phyloP scores from a whole-genome alignment of 1,284 basidiomycete species.

The Malassezia caprae region DNA sequence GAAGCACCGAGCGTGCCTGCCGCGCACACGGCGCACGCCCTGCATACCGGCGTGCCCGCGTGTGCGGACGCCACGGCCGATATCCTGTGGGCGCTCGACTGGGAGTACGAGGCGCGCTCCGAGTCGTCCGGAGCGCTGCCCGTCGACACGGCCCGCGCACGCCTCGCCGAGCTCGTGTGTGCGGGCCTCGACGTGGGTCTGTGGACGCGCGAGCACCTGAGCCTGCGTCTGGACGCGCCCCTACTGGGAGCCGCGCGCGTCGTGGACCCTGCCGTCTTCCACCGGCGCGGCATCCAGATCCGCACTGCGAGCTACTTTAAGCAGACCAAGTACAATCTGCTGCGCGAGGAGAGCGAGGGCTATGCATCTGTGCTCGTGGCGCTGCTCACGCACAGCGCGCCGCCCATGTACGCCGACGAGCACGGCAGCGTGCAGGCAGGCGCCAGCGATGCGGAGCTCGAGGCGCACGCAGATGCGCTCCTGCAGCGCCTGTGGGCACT shows the following conservation, averaged over 20 bases:
- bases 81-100: slow-evolving; percentile 34
- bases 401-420: slow-evolving; percentile 53
- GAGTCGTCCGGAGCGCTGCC: slow-evolving; percentile 15
- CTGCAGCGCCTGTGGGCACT: slow-evolving; percentile 39
- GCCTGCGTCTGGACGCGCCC: slow-evolving; percentile 25
- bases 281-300: slow-evolving; percentile 33
- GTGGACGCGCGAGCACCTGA: slow-evolving; percentile 12
- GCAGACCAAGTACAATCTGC: slow-evolving; percentile 94
- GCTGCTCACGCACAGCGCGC: slow-evolving; percentile 66
- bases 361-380: slow-evolving; percentile 84
- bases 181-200: slow-evolving; percentile 5
- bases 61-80: slow-evolving; percentile 26
- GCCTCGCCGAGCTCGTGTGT: slow-evolving; percentile 16
- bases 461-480: slow-evolving; percentile 34
- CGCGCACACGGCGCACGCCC: neutral
- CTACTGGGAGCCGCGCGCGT: slow-evolving; percentile 27
- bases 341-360: slow-evolving; percentile 93
- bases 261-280: slow-evolving; percentile 31
- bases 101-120: slow-evolving; percentile 32
- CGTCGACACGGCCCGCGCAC: slow-evolving; percentile 15
- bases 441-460: slow-evolving; percentile 26
- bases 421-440: slow-evolving; percentile 22
- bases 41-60: neutral
- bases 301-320: slow-evolving; percentile 58
- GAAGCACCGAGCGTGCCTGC: neutral